These are phyloP conservation scores for Lasiodiplodia theobromae DNA, from an alignment of 2,329 filamentous ascomycete species.

Conservation along the genomic window DNA sequence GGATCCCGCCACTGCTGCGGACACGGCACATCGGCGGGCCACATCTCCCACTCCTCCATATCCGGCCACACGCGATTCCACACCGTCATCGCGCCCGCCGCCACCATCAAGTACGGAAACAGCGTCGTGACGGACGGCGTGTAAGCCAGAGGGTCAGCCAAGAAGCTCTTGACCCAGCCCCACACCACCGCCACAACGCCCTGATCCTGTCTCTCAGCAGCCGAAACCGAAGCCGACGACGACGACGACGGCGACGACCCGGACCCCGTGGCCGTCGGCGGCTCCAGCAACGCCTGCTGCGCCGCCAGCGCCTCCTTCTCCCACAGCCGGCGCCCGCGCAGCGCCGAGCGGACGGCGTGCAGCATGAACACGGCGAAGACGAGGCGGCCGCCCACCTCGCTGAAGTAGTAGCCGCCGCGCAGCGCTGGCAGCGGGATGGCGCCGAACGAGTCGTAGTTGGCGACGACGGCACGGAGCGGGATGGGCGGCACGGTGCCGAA, in stretches of 20 bases:
- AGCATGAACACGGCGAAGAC: conserved; percentile 7
- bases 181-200: background rate
- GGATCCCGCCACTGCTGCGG: conserved; percentile 22
- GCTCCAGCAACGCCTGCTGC: conserved; percentile 1
- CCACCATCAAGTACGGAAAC: background rate
- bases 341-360: background rate
- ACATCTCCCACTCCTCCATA: background rate
- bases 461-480: background rate
- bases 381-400: background rate
- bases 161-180: background rate
- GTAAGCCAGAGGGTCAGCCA: conserved; percentile 1
- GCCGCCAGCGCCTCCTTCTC: conserved; percentile 6
- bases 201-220: background rate
- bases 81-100: background rate
- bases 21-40: conserved; percentile 11
- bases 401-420: conserved; percentile 2
- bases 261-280: background rate
- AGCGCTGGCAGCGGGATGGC: background rate
- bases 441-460: conserved; percentile 15
- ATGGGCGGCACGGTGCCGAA: background rate
- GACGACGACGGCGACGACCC: background rate
- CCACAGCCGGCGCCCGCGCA: background rate
- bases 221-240: background rate
- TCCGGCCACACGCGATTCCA: background rate
- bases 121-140: background rate